Evolutionary conservation across 768 basidiomycete genomes (phyloP).

Genomic region (Lepiota subincarnata): DNA sequence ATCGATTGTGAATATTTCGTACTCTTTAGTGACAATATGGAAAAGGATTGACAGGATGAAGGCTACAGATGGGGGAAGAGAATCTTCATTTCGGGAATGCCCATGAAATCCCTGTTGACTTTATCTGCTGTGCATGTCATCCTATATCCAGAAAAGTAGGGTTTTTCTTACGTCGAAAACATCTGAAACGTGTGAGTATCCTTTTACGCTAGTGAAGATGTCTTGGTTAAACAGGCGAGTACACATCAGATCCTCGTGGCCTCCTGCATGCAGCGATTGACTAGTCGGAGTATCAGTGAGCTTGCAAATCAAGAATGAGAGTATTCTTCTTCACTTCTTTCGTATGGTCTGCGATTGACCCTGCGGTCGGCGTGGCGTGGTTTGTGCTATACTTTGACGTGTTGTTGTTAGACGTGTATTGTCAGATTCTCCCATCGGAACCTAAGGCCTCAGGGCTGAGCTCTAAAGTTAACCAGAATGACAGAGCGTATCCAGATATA

Average conservation of each 20-base stretch:
- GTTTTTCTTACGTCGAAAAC: not conserved
- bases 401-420: not conserved
- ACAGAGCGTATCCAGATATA: not conserved
- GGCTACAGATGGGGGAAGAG: not conserved
- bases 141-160: constrained; percentile 4
- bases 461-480: not conserved
- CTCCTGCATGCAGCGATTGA: constrained; percentile 3
- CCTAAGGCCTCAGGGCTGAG: not conserved
- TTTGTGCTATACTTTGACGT: not conserved
- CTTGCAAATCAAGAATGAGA: constrained; percentile 7
- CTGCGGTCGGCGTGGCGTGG: not conserved
- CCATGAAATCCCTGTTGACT: constrained; percentile 4
- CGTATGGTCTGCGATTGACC: not conserved
- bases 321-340: constrained; percentile 6
- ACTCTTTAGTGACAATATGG: constrained; percentile 1
- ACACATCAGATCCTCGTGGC: constrained; percentile 7
- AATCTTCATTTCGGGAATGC: constrained; percentile 6
- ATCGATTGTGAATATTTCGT: constrained; percentile 5
- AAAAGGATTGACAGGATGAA: not conserved
- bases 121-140: not conserved
- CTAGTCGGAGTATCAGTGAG: constrained; percentile 2
- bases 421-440: not conserved
- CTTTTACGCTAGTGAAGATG: not conserved
- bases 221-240: not conserved
- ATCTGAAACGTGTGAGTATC: constrained; percentile 3